A percentile compares a stretch with the other conserved stretches of the same genome.
phyloP scores from a whole-genome alignment of 2,329 filamentous ascomycete species.

The Stagonosporopsis chrysanthemi region DNA sequence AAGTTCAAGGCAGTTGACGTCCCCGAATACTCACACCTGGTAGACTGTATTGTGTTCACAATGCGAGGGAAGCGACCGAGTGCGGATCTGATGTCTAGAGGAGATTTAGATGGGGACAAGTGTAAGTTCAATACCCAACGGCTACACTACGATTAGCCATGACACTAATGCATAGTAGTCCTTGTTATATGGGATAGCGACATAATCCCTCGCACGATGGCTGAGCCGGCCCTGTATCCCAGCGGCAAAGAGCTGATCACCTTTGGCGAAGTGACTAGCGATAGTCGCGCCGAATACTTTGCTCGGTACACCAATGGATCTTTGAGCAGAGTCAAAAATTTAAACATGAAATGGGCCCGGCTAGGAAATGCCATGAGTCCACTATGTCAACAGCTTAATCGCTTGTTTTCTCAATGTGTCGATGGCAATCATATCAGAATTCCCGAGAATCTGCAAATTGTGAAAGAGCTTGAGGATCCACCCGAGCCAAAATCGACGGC shows the following conservation, averaged over 20 bases:
- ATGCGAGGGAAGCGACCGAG: slow-evolving; percentile 48
- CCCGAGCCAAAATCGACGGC: too few relatives aligned
- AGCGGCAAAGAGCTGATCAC: slow-evolving; percentile 48
- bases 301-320: too few relatives aligned
- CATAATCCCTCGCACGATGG: slow-evolving; percentile 47
- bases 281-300: slow-evolving; percentile 50
- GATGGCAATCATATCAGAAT: too few relatives aligned
- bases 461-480: too few relatives aligned
- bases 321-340: too few relatives aligned
- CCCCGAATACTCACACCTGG: slow-evolving; percentile 48
- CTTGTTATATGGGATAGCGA: slow-evolving; percentile 55
- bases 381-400: too few relatives aligned
- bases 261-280: slow-evolving; percentile 50
- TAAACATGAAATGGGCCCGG: too few relatives aligned
- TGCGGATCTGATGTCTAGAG: slow-evolving; percentile 55
- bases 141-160: neutral
- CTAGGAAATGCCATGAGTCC: too few relatives aligned
- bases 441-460: too few relatives aligned
- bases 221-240: slow-evolving; percentile 51
- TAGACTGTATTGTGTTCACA: slow-evolving; percentile 54
- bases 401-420: too few relatives aligned
- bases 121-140: slow-evolving; percentile 38
- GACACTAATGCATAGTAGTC: slow-evolving; percentile 33
- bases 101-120: slow-evolving; percentile 54
- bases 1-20: slow-evolving; percentile 52